Conservation (phyloP, 768 basidiomycete species). For the Russula vinacea region DNA sequence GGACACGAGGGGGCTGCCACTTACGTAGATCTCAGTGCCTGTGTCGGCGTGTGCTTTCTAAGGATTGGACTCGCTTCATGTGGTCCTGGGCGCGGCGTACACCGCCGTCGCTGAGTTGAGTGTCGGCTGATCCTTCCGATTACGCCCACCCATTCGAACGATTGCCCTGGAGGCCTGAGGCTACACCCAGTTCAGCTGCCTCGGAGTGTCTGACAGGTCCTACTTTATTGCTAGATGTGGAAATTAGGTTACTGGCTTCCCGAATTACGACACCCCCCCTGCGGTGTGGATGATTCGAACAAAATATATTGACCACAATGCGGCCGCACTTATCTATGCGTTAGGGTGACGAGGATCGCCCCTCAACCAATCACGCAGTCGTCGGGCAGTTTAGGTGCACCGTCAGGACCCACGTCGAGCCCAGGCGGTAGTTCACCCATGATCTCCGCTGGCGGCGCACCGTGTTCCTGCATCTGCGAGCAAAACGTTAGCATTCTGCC, state of each 20-base stretch:
- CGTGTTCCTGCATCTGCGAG: conserved; percentile 71
- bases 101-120: conserved; percentile 11
- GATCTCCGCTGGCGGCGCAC: conserved; percentile 74
- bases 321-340: not conserved
- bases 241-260: not conserved
- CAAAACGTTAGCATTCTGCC: not conserved
- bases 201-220: not conserved
- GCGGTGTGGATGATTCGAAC: conserved; percentile 2
- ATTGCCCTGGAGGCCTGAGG: not conserved
- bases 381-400: conserved; percentile 48
- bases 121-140: conserved; percentile 16
- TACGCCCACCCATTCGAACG: not conserved
- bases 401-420: conserved; percentile 53
- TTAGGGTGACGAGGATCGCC: not conserved
- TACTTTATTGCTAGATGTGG: not conserved
- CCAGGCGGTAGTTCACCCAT: conserved; percentile 83
- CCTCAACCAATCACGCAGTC: conserved; percentile 36
- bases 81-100: not conserved
- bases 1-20: conserved; percentile 10
- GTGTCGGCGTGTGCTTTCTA: not conserved
- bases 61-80: not conserved
- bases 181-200: not conserved
- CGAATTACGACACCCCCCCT: not conserved
- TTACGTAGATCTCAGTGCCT: conserved; percentile 19
- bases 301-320: not conserved